phyloP scores from a whole-genome alignment of 2,329 filamentous ascomycete species.

The Aspergillus japonicus region DNA sequence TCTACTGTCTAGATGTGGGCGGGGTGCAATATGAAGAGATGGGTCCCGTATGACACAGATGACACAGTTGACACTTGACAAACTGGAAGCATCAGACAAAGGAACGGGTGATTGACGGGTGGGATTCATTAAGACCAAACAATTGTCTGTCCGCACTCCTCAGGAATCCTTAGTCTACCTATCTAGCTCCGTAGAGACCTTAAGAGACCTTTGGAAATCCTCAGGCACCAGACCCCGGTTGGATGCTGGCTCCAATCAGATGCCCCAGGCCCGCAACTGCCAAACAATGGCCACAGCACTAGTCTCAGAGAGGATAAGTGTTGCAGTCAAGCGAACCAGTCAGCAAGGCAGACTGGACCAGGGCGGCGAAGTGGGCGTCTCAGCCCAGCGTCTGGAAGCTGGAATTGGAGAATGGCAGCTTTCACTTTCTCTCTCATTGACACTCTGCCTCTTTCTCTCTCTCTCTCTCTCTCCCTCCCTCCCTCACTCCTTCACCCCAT shows the following conservation, averaged over 20 bases:
- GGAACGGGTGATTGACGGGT: neutral
- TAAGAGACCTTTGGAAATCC: neutral
- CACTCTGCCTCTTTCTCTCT: neutral
- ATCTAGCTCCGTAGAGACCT: too few species aligned
- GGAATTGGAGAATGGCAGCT: conserved; percentile 1
- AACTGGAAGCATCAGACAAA: neutral
- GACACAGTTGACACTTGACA: neutral
- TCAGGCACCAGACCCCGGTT: neutral
- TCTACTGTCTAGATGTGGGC: neutral
- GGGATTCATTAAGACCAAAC: too few species aligned
- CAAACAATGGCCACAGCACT: conserved; percentile 2
- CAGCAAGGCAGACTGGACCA: neutral
- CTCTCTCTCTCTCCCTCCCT: neutral
- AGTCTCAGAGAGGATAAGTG: neutral
- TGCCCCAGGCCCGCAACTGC: conserved; percentile 1
- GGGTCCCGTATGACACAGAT: neutral
- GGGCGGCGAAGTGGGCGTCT: conserved; percentile 13
- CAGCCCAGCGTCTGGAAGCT: conserved; percentile 7
- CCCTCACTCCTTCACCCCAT: too few species aligned
- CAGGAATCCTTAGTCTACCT: neutral
- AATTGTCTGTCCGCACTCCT: neutral
- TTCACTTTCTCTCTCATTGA: neutral
- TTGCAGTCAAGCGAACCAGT: conserved; percentile 15
- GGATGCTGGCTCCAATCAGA: conserved; percentile 6
- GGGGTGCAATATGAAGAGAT: neutral